Conservation (phyloP, 345 rosid species). For the Cardamine chenopodiifolia region DNA sequence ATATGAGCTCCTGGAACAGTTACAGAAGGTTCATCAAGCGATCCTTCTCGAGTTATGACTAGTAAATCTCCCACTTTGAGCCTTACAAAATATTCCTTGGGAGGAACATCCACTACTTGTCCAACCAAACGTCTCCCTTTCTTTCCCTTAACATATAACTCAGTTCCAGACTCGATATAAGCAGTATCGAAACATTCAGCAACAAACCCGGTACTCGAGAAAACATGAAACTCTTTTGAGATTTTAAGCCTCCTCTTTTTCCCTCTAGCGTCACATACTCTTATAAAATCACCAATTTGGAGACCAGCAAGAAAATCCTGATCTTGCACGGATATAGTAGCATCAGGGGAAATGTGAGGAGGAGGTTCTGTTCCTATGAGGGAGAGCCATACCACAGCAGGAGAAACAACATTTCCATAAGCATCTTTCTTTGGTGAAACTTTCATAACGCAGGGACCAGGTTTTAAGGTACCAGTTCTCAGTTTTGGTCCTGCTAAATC, state of each 20-base stretch:
- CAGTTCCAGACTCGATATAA: conserved; percentile 62
- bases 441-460: conserved; percentile 67
- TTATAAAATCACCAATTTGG: conserved; percentile 54
- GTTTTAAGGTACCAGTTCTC: conserved; percentile 56
- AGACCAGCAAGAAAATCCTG: conserved; percentile 49
- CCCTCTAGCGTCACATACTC: conserved; percentile 60
- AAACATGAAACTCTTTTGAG: conserved; percentile 49
- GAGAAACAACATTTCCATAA: conserved; percentile 53
- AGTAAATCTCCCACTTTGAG: conserved; percentile 66
- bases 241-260: conserved; percentile 57
- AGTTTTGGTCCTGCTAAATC: conserved; percentile 83
- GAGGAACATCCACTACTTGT: conserved; percentile 59
- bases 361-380: conserved; percentile 57
- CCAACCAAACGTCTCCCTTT: conserved; percentile 54
- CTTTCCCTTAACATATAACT: conserved; percentile 51
- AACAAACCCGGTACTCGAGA: conserved; percentile 56
- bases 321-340: conserved; percentile 50
- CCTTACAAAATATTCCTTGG: conserved; percentile 53
- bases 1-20: conserved; percentile 48
- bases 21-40: conserved; percentile 36
- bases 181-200: conserved; percentile 61
- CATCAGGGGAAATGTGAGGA: conserved; percentile 58
- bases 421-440: conserved; percentile 62
- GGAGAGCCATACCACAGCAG: conserved; percentile 66
- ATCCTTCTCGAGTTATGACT: conserved; percentile 51